phyloP scores from a whole-genome alignment of 2,329 filamentous ascomycete genomes.

The Colletotrichum falcatum region DNA sequence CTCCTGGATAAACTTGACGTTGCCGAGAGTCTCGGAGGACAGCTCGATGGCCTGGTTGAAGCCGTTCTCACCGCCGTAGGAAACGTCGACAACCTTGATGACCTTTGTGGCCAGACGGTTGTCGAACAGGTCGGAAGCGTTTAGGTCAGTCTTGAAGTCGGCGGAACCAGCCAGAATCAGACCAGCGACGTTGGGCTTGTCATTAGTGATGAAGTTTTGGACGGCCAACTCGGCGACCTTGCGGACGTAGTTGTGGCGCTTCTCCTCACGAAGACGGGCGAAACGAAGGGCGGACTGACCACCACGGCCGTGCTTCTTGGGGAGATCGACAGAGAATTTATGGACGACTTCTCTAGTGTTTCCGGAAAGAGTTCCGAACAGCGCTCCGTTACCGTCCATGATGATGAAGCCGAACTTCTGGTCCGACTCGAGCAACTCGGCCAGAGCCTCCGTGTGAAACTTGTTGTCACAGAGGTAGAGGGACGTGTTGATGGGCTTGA shows the following conservation, averaged over 20 bases:
- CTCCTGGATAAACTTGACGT: slow-evolving; percentile 99
- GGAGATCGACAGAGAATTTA: slow-evolving; percentile 98
- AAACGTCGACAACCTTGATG: slow-evolving; percentile 99
- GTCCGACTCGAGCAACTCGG: slow-evolving; percentile 96
- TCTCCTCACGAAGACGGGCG: slow-evolving; percentile 98
- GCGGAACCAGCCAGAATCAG: slow-evolving; percentile 96
- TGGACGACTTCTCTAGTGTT: slow-evolving; percentile 97
- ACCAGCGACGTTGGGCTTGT: slow-evolving; percentile 98
- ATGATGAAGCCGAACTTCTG: slow-evolving; percentile 99
- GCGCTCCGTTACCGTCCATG: slow-evolving; percentile 98
- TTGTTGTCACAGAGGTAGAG: slow-evolving; percentile 99
- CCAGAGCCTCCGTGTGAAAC: slow-evolving; percentile 97
- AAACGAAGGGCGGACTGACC: slow-evolving; percentile 99
- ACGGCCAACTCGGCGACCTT: slow-evolving; percentile 98
- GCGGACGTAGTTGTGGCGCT: slow-evolving; percentile 99
- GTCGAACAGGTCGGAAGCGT: slow-evolving; percentile 98
- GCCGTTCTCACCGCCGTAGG: slow-evolving; percentile 98
- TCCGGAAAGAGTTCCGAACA: slow-evolving; percentile 96
- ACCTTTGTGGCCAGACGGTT: slow-evolving; percentile 91
- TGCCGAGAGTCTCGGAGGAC: slow-evolving; percentile 93
- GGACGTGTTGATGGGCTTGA: slow-evolving; percentile 99
- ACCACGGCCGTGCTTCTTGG: slow-evolving; percentile 99
- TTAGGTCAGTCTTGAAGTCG: slow-evolving; percentile 99
- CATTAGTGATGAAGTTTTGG: slow-evolving; percentile 98
- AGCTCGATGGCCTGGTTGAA: slow-evolving; percentile 99